Base-by-base conservation (phyloP, 1,139 yeast species). In the Blastobotrys raffinosifermentans region DNA sequence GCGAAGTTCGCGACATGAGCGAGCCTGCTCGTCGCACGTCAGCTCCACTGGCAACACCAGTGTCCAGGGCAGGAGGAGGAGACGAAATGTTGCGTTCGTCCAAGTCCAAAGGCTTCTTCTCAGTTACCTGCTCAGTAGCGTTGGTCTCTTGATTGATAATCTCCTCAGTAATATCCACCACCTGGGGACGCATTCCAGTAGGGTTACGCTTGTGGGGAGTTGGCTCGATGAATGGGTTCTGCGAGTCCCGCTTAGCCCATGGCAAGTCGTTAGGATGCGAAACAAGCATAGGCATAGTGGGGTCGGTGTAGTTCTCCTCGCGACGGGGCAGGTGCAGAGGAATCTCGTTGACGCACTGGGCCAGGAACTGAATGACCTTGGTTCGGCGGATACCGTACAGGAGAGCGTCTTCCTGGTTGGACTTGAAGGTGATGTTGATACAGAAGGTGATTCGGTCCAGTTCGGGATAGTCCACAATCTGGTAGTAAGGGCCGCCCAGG, bases 301-400 rank as follows among this genome's bases (percentile, higher is more conserved):
- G 64, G 35, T 62, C 61, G 36, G 54, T 55, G 46, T 48, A 46
- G 29, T 50, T 43, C 29, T 61, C 66, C 15, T 51, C 56, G 32
- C 66, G 55, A 32, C 63, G 51, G 17, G 65, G 65, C 11, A 59
- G 46, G 35, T 58, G 54, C 37, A 60, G 51, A 23, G 63, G 63
- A 39, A 60, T 57, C 21, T 53, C 57, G 43, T 51, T 46, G 36
- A 63, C 54, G 39, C 60, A 53, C 34, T 53, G 51, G 13, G 55
- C 58, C 14, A 62, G 37, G 50, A 48, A 61, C 39, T 54, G 54
- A 25, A 54, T 38, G 21, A 60, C 42, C 34, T 50, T 51, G 33
- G 61, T 58, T 16, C 63, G 53, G 18, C 65, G 52, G 27, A 35
- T 39, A 14, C 63, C 58, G 34, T 49, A 57, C 37, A 55, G 39